Evolutionary conservation across 2,329 filamentous ascomycete species (phyloP), one percentile per base, ranked within the genome.

Genomic region (Microdochium bolleyi): DNA sequence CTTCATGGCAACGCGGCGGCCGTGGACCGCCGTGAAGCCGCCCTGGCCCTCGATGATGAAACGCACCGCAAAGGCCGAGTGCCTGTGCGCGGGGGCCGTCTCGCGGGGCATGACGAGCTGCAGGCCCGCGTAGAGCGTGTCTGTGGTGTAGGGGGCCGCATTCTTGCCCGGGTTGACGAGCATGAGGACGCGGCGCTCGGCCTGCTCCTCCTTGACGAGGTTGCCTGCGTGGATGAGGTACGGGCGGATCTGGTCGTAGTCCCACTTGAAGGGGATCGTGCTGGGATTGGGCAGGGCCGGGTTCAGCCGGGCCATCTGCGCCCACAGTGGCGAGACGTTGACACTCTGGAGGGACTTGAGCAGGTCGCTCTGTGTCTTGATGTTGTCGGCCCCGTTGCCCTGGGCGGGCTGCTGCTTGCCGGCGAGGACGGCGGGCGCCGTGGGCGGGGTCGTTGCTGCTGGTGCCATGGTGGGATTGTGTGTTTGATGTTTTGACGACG

Each of bases 11-110:
- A 81, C 73, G 19, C 73, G 67, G 3, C 62, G 58, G 11, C 78
- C 77, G n/a, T 78, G 72, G 0, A 81, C 74, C 2, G 78, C 77
- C 0, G 78, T 81, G 58, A 79, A 81, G 3, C 77, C 77, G 2
- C 73, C 73, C 5, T 70, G 60, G 3, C 77, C 77, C 60, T 80
- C 76, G 51, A 82, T 78, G 55, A 81, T 76, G 63, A 79, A 81
- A 13, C 77, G 70, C 66, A 75, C 69, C 1, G 78, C 77, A 52
- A 80, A 80, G 1, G 78, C 77, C 0, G 71, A 74, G 57, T 81
- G 77, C 1, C 78, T 66, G 59, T 81, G 78, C 1, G 76, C 76
- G 3, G 69, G 71, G 1, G 77, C 76, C 0, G 70, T 77, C 58
- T 81, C 78, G 53, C 73, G 71, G 1, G 77, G 76, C 68, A 76